These are phyloP conservation scores for Isatis lusitanica DNA, from an alignment of 441 rosid genomes.

Conservation along the genomic window DNA sequence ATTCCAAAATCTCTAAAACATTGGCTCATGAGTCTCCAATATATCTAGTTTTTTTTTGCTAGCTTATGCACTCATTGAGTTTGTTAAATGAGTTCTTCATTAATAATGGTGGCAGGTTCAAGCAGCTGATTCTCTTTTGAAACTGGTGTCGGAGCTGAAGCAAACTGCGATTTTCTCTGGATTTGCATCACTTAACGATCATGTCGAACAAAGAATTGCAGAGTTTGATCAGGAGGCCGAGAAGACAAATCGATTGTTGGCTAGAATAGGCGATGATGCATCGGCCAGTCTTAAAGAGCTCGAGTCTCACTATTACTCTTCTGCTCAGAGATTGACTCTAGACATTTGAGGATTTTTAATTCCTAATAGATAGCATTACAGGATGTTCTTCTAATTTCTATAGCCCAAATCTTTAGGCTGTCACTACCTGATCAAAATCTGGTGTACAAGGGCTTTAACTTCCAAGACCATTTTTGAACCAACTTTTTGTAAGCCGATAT, in stretches of 20 bases:
- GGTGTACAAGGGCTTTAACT: neutral
- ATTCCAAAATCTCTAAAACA: conserved; percentile 3
- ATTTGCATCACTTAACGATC: conserved; percentile 85
- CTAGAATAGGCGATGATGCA: conserved; percentile 75
- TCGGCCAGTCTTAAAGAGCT: conserved; percentile 86
- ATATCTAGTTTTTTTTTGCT: neutral
- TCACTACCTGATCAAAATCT: neutral
- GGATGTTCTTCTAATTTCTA: neutral
- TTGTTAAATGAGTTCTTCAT: conserved; percentile 6
- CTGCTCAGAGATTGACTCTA: conserved; percentile 47
- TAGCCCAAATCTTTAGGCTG: neutral
- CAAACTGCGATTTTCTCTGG: conserved; percentile 90
- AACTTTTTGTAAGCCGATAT: neutral
- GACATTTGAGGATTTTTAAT: conserved; percentile 14
- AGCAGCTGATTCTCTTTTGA: conserved; percentile 86
- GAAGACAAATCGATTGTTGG: conserved; percentile 60
- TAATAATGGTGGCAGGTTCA: conserved; percentile 53
- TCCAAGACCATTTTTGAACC: neutral
- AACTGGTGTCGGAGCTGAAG: conserved; percentile 81
- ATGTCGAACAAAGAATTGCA: conserved; percentile 69
- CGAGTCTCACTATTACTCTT: conserved; percentile 80
- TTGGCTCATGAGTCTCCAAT: neutral
- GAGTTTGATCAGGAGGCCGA: conserved; percentile 70
- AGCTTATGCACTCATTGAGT: neutral
- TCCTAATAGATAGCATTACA: neutral